These are phyloP conservation scores for Exophiala alcalophila DNA, from an alignment of 2,329 filamentous ascomycete species.

Conservation along the genomic window DNA sequence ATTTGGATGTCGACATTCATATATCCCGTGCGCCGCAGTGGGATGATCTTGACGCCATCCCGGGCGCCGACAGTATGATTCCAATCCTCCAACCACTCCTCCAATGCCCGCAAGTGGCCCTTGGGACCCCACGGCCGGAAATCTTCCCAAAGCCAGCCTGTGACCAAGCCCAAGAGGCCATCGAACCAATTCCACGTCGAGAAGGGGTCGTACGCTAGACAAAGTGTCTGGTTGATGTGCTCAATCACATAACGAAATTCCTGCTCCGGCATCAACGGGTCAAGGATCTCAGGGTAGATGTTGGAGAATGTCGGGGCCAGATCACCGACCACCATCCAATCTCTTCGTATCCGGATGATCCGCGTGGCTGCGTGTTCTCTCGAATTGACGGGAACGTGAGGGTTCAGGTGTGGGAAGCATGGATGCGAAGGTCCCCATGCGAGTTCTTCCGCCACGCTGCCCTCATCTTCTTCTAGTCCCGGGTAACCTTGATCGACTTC, in stretches of 20 bases:
- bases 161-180: slow-evolving; percentile 72
- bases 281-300: slow-evolving; percentile 91
- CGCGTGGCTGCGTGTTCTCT: slow-evolving; percentile 73
- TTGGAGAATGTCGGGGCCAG: slow-evolving; percentile 91
- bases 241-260: slow-evolving; percentile 82
- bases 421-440: slow-evolving; percentile 93
- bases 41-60: slow-evolving; percentile 69
- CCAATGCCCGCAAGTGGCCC: slow-evolving; percentile 64
- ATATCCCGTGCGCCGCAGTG: slow-evolving; percentile 79
- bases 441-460: slow-evolving; percentile 64
- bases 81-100: slow-evolving; percentile 83
- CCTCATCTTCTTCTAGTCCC: slow-evolving; percentile 49
- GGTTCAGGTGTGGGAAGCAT: slow-evolving; percentile 89
- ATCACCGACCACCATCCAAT: slow-evolving; percentile 89
- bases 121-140: slow-evolving; percentile 67
- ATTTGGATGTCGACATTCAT: slow-evolving; percentile 61
- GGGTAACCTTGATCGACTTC: slow-evolving; percentile 24
- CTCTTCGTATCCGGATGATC: slow-evolving; percentile 84
- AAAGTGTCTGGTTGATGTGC: slow-evolving; percentile 73
- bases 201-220: slow-evolving; percentile 77
- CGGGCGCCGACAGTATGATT: slow-evolving; percentile 64
- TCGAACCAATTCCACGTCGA: slow-evolving; percentile 75
- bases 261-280: slow-evolving; percentile 77
- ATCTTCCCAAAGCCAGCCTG: slow-evolving; percentile 95
- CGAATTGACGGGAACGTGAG: slow-evolving; percentile 78